These are phyloP conservation scores for Epichloe elymi DNA, from an alignment of 2,329 filamentous ascomycete genomes.

Conservation along the genomic window DNA sequence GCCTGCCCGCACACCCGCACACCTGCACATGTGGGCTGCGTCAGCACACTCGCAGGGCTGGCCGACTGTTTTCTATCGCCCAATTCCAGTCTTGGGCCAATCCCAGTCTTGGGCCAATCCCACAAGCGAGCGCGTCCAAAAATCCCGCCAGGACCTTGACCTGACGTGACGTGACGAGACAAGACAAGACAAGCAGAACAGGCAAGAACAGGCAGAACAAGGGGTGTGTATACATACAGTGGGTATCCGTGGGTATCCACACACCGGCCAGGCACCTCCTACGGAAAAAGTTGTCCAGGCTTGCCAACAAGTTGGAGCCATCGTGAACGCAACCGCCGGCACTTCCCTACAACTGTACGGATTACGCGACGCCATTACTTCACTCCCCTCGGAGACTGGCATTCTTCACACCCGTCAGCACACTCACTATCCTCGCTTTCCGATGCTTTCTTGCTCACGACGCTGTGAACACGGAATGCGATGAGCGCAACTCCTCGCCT, in stretches of 20 bases:
- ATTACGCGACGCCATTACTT: neutral
- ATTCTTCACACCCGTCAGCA: neutral
- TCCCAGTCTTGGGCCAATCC: neutral
- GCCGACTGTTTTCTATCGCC: no score
- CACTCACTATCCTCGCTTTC: neutral
- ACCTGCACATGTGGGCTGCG: no score
- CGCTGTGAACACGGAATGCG: conserved; percentile 38
- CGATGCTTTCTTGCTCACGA: conserved; percentile 5
- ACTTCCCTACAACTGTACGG: neutral
- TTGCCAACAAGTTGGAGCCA: neutral
- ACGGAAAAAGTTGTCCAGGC: conserved; percentile 1
- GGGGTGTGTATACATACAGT: no score
- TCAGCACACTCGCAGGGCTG: no score
- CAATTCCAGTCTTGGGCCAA: neutral
- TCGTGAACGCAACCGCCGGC: neutral
- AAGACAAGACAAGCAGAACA: no score
- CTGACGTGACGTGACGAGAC: no score
- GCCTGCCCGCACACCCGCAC: no score
- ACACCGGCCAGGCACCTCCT: neutral
- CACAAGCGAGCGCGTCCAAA: neutral
- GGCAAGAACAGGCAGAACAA: no score
- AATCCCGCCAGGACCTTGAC: neutral
- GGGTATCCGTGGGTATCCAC: neutral
- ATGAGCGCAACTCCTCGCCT: conserved; percentile 77
- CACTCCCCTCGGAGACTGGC: neutral